Base-by-base conservation (phyloP, 805 yeast genomes). In the Blastobotrys terrestris region DNA sequence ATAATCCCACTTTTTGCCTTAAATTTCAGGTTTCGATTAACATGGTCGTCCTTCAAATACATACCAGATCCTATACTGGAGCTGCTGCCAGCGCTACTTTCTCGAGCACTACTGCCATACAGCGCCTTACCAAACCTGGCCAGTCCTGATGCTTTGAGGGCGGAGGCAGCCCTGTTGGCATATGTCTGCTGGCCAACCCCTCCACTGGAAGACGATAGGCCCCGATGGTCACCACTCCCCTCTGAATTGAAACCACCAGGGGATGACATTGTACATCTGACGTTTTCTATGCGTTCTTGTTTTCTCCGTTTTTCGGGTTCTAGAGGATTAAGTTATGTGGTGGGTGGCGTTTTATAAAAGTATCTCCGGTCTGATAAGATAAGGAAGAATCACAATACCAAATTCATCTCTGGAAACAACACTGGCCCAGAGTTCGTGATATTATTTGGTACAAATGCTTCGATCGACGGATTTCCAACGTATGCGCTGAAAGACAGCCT, bases 41-140 rank as follows among this genome's bases (percentile, higher is more conserved):
- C 42, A 16, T 16, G 48, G 43, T 13, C 16, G 19, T 15, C 41
- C 35, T n/a, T 41, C 5, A 15, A 39, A 40, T 18, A 15, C 3
- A 35, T 46, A 7, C 44, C 44, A 3, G 55, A 48, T 3, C 26
- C 41, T 14, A 43, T 31, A 19, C 31, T 45, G 13, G 48, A 14
- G n/a, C 39, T n/a, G 3, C 40, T 14, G 13, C 48, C 53, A 26
- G 31, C 16, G 14, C 11, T n/a, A 21, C 35, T 31, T 50, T 26
- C 19, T 35, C 44, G 19, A 31, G 54, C 48, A 13, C 35, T 26
- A 26, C n/a, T n/a, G n/a, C 57, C 58, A 48, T 60, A 60, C 14
- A 60, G 26, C n/a, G 62, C 63, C 48, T 59, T 60, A 14, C 63
- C 62, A 22, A 60, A 55, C 39, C 63, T 51, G 7, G 62, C 63